These are phyloP conservation scores for Penicillium sp. DNA, from an alignment of 2,329 filamentous ascomycete genomes.

Conservation along the genomic window DNA sequence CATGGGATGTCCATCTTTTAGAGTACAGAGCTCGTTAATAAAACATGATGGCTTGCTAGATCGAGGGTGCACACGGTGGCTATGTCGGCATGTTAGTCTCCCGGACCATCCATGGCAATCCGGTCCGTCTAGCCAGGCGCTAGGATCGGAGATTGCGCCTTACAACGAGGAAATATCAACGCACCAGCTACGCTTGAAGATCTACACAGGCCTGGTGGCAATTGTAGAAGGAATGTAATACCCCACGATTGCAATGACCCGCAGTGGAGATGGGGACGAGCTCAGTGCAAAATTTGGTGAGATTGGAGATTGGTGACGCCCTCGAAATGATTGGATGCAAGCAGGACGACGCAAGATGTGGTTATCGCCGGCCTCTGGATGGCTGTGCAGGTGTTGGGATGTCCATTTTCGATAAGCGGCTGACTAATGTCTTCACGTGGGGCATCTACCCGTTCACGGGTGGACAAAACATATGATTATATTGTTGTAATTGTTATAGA, in stretches of 20 bases:
- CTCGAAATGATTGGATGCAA: constrained; percentile 19
- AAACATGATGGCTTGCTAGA: background rate
- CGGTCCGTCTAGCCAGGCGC: background rate
- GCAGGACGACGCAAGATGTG: background rate
- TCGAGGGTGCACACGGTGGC: background rate
- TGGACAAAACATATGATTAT: background rate
- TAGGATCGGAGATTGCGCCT: background rate
- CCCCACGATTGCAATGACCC: constrained; percentile 24
- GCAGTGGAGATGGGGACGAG: constrained; percentile 18
- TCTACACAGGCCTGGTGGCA: constrained; percentile 14
- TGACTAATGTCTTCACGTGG: constrained; percentile 8
- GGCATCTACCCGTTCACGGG: background rate
- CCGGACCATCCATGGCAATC: background rate
- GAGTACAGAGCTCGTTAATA: background rate
- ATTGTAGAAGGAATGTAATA: constrained; percentile 11
- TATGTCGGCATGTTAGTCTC: constrained; percentile 11
- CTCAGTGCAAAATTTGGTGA: background rate
- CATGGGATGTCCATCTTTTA: constrained; percentile 17
- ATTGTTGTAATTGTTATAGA: background rate
- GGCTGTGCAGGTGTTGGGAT: constrained; percentile 11
- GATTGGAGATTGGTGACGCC: constrained; percentile 4
- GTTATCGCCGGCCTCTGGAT: constrained; percentile 25
- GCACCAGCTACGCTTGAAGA: constrained; percentile 4
- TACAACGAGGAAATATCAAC: background rate
- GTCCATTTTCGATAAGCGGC: constrained; percentile 5